Percentiles rank a stretch among this genome's conserved stretches.
These are phyloP conservation scores for Gillenia trifoliata DNA, from an alignment of 306 rosid genomes.

Conservation along the genomic window DNA sequence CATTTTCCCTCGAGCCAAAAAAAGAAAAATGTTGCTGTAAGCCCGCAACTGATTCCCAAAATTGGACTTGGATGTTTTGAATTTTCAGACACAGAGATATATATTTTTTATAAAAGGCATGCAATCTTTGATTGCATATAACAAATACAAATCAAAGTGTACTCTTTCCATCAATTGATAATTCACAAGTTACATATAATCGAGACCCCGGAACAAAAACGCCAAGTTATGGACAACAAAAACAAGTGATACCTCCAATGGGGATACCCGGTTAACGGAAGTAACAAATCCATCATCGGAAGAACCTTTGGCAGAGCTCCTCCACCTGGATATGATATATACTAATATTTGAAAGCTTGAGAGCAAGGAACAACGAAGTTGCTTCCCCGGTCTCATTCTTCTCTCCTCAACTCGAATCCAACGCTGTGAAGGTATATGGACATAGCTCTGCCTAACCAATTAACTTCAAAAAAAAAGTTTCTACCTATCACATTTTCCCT, in stretches of 20 bases:
- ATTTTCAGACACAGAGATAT: not conserved
- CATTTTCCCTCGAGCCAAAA: not conserved
- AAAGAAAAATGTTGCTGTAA: not conserved
- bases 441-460: not conserved
- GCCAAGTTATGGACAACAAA: not conserved
- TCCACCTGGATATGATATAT: not conserved
- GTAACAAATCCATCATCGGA: not conserved
- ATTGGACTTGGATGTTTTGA: not conserved
- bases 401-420: not conserved
- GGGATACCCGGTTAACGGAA: not conserved
- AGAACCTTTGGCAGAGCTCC: not conserved
- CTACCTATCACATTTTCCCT: not conserved
- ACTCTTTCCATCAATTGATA: not conserved
- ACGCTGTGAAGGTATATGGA: not conserved
- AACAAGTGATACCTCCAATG: not conserved
- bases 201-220: not conserved
- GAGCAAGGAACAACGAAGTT: not conserved
- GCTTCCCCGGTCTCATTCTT: not conserved
- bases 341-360: not conserved
- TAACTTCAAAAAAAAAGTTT: not conserved
- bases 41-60: not conserved
- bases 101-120: not conserved
- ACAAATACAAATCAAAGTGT: not conserved
- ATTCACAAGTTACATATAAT: not conserved
- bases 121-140: not conserved